Base-by-base conservation (phyloP, 768 basidiomycete species). In the Lactarius tabidus region DNA sequence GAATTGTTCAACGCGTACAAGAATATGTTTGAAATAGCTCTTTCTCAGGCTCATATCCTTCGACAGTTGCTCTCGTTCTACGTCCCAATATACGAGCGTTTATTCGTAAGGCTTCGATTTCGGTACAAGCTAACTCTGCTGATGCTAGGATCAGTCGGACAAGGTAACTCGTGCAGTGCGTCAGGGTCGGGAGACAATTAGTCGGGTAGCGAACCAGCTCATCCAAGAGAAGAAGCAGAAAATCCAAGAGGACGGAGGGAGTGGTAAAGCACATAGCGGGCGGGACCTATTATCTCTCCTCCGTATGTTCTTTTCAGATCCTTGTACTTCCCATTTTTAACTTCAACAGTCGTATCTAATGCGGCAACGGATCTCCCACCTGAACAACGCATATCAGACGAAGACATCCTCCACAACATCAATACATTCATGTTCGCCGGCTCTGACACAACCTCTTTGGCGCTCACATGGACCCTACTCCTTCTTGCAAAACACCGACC, bases 381-480 rank as follows among this genome's bases (percentile, higher is more conserved):
- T 0, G 86, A 89, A 57, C 85, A 89, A 67, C 84, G 87, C 39
- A 86, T 96, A 69, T 89, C 93, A 0, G 95, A 97, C 71, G 86
- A 89, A 35, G 95, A 96, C 71, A 87, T 95, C 58, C 79, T 94
- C 14, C 80, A 91, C 71, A 93, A 87, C 65, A 87, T 95, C 75
- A 92, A 90, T 70, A 94, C 93, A 0, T 90, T 95, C 74, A 85
- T 94, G 81, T 93, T 94, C 73, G 92, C 90, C 26, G 94, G 94
- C 5, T 91, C 93, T 15, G 93, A 95, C 71, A 92, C 93, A 0
- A 89, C 89, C 14, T 90, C 90, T 2, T 84, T 95, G 33, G 83
- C 88, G 6, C 76, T 96, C 52, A 91, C 91, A 0, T 97, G 95
- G 94, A 86, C 87, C 2, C 74, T 96, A n/a, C 78, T 86, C 63